Evolutionary conservation across 805 yeast genomes (phyloP).

Genomic region (Yamadazyma paraphyllophila): DNA sequence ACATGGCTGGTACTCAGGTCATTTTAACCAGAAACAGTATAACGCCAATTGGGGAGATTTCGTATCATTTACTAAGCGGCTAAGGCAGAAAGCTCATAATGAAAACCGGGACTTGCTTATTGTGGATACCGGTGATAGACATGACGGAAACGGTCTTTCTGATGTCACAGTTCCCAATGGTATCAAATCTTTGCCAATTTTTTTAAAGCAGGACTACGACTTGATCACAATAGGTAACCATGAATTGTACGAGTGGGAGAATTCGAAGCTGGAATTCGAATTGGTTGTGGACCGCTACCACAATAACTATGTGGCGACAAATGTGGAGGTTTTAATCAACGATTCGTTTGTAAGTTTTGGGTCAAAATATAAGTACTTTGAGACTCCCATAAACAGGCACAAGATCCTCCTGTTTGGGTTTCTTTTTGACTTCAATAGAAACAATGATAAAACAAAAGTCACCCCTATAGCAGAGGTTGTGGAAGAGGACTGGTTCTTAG

Average conservation of each 20-base stretch:
- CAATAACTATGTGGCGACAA: constrained; percentile 66
- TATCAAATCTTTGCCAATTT: constrained; percentile 54
- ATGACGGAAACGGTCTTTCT: constrained; percentile 89
- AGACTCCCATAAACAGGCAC: constrained; percentile 51
- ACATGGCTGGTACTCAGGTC: constrained; percentile 96
- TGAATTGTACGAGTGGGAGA: constrained; percentile 71
- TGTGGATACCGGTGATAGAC: constrained; percentile 89
- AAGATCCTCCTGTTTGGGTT: constrained; percentile 73
- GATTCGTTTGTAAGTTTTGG: constrained; percentile 65
- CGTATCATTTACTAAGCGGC: constrained; percentile 58
- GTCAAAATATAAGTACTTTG: constrained; percentile 59
- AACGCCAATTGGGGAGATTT: constrained; percentile 94
- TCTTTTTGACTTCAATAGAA: constrained; percentile 68
- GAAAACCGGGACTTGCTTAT: constrained; percentile 63
- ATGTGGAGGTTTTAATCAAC: constrained; percentile 56
- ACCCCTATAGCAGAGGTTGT: constrained; percentile 56
- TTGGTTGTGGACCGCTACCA: constrained; percentile 56
- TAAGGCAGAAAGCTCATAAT: constrained; percentile 44
- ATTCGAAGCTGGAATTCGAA: constrained; percentile 64
- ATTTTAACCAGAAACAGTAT: constrained; percentile 70
- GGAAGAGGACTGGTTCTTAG: constrained; percentile 62
- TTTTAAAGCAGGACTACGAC: constrained; percentile 68
- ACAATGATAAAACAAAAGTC: constrained; percentile 61
- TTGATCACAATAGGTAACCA: constrained; percentile 87
- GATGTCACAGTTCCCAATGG: constrained; percentile 82